Evolutionary conservation across 2,329 filamentous ascomycete species (phyloP).

Genomic region (Pyrenophora seminiperda): DNA sequence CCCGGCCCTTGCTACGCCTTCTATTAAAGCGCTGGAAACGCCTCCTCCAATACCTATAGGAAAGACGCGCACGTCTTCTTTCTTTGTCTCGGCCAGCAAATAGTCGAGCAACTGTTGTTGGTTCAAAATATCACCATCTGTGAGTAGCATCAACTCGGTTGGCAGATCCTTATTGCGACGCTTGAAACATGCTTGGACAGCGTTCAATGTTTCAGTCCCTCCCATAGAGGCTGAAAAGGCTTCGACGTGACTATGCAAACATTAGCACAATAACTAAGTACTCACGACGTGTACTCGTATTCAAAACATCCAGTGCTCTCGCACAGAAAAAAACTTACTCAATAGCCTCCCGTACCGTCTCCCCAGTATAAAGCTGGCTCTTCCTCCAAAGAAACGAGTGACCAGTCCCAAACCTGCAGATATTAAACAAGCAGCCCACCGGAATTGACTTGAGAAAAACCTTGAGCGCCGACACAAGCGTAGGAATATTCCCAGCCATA

Average conservation of each 20-base stretch:
- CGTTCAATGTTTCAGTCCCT: constrained; percentile 2
- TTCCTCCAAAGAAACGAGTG: constrained; percentile 5
- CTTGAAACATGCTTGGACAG: constrained; percentile 4
- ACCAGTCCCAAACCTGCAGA: constrained; percentile 2
- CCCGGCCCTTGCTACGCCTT: constrained; percentile 10
- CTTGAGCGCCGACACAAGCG: constrained; percentile 7
- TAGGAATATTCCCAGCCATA: constrained; percentile 1
- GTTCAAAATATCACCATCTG: constrained; percentile 9
- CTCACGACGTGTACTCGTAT: no score
- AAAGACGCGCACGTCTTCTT: constrained; percentile 5
- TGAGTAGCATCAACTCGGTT: constrained; percentile 11
- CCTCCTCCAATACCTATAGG: constrained; percentile 7
- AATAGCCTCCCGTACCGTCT: constrained; percentile 1
- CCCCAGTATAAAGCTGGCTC: constrained; percentile 1
- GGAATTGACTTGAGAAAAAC: constrained; percentile 10
- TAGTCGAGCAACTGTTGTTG: constrained; percentile 4
- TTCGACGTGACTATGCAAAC: not conserved
- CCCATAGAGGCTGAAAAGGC: constrained; percentile 2
- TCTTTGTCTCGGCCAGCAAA: not conserved
- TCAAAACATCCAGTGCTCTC: not conserved
- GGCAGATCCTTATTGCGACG: not conserved
- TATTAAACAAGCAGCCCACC: constrained; percentile 13
- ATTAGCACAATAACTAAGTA: not conserved
- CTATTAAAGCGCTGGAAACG: constrained; percentile 7
- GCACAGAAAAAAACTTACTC: not conserved